Evolutionary conservation across 2,329 filamentous ascomycete genomes (phyloP).

Genomic region (Penicillium sp.): DNA sequence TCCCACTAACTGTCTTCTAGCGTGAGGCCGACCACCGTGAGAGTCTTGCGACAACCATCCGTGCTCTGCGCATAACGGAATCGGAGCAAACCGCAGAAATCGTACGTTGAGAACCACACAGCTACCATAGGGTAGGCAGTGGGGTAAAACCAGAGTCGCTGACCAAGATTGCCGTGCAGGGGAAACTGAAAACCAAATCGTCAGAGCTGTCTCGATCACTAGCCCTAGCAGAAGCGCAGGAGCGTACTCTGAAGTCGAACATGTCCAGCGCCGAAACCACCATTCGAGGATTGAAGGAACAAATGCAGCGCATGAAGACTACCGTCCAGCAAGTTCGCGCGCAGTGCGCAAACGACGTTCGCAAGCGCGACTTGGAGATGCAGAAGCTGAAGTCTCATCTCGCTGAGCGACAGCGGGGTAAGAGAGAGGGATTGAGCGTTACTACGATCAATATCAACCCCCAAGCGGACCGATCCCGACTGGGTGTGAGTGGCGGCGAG

Average conservation of each 20-base stretch:
- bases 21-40: slow-evolving; percentile 90
- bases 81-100: slow-evolving; percentile 74
- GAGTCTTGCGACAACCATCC: slow-evolving; percentile 76
- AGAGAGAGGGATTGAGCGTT: slow-evolving; percentile 56
- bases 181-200: slow-evolving; percentile 59
- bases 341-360: slow-evolving; percentile 86
- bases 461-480: slow-evolving; percentile 38
- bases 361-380: slow-evolving; percentile 87
- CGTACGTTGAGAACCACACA: slow-evolving; percentile 43
- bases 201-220: slow-evolving; percentile 62
- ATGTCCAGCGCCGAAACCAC: slow-evolving; percentile 74
- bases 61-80: slow-evolving; percentile 74
- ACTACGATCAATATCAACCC: slow-evolving; percentile 55
- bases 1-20: slow-evolving; percentile 49
- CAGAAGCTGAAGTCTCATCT: slow-evolving; percentile 87
- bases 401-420: slow-evolving; percentile 67
- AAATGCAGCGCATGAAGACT: slow-evolving; percentile 76
- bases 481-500: slow-evolving; percentile 37
- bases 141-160: background rate
- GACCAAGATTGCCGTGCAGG: slow-evolving; percentile 35
- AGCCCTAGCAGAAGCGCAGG: slow-evolving; percentile 68
- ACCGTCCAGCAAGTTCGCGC: slow-evolving; percentile 81
- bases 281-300: slow-evolving; percentile 78
- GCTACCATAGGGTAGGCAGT: background rate
- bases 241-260: slow-evolving; percentile 70